These are phyloP conservation scores for Populus tomentosa DNA, from an alignment of 441 rosid species.

Conservation along the genomic window DNA sequence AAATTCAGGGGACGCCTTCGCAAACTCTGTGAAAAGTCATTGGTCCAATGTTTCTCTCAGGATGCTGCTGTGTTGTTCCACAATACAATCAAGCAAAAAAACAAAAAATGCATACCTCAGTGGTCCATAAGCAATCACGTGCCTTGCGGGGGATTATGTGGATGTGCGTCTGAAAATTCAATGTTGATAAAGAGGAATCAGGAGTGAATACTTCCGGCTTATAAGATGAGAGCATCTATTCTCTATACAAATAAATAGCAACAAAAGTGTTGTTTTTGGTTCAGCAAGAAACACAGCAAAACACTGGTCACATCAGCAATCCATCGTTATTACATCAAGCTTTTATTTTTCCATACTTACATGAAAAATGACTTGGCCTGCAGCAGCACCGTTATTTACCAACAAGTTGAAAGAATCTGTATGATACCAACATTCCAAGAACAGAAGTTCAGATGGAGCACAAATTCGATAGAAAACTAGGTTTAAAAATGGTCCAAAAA, in stretches of 20 bases:
- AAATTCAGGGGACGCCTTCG: constrained; percentile 43
- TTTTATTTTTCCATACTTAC: constrained; percentile 34
- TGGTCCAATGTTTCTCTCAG: neutral
- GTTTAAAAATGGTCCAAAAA: neutral
- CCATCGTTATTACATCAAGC: neutral
- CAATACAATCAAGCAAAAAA: constrained; percentile 3
- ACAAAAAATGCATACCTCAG: constrained; percentile 52
- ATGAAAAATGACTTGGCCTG: constrained; percentile 94
- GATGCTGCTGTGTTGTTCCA: neutral
- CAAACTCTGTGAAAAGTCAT: constrained; percentile 54
- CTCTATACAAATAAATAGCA: neutral
- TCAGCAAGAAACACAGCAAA: neutral
- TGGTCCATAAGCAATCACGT: constrained; percentile 79
- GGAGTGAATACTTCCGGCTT: constrained; percentile 2
- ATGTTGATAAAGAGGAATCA: constrained; percentile 5
- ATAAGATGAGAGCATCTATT: neutral
- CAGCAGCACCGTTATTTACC: constrained; percentile 90
- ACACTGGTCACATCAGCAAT: neutral
- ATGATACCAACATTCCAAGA: neutral
- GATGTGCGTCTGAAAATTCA: constrained; percentile 70
- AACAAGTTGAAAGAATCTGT: constrained; percentile 92
- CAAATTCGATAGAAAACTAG: neutral
- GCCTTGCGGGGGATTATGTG: constrained; percentile 91
- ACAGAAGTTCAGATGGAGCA: neutral
- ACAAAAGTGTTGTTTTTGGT: neutral